Evolutionary conservation across 2,329 filamentous ascomycete genomes (phyloP).

Genomic region (Fulvia fulva): DNA sequence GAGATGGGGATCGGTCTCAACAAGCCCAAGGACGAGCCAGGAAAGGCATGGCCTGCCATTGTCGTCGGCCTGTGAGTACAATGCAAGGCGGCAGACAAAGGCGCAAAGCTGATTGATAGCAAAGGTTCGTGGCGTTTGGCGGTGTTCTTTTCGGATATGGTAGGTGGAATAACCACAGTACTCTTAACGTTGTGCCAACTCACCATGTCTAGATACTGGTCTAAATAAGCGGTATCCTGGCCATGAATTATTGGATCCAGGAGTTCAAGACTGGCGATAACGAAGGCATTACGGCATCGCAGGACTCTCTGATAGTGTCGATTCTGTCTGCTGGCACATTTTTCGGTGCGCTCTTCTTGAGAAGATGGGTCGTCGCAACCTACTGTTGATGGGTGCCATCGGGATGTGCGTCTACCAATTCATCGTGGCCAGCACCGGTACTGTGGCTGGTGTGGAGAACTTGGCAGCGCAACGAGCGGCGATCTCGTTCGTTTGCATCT

Average conservation of each 20-base stretch:
- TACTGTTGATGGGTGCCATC: too few relatives aligned
- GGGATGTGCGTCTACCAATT: too few relatives aligned
- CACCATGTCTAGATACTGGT: constrained; percentile 7
- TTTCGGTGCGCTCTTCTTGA: constrained; percentile 66
- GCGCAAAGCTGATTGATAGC: neutral
- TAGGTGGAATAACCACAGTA: neutral
- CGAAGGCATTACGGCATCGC: constrained; percentile 40
- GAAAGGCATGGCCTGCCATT: constrained; percentile 42
- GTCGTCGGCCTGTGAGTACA: constrained; percentile 29
- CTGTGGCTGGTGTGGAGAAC: too few relatives aligned
- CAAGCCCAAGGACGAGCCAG: constrained; percentile 17
- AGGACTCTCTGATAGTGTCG: constrained; percentile 72
- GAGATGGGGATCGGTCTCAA: constrained; percentile 16
- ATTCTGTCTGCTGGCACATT: constrained; percentile 80
- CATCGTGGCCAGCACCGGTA: too few relatives aligned
- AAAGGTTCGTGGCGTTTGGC: constrained; percentile 37
- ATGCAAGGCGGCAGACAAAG: neutral
- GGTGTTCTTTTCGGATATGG: constrained; percentile 34
- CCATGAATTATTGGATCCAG: constrained; percentile 21
- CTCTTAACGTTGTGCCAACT: neutral
- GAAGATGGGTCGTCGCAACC: too few relatives aligned
- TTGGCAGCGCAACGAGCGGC: too few relatives aligned
- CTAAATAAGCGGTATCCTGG: constrained; percentile 44
- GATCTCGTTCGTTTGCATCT: too few relatives aligned
- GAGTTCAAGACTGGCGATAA: constrained; percentile 31